A percentile compares a stretch with the other conserved stretches of the same genome.
Conservation (phyloP, 805 yeast genomes). For the Pichia occidentalis region DNA sequence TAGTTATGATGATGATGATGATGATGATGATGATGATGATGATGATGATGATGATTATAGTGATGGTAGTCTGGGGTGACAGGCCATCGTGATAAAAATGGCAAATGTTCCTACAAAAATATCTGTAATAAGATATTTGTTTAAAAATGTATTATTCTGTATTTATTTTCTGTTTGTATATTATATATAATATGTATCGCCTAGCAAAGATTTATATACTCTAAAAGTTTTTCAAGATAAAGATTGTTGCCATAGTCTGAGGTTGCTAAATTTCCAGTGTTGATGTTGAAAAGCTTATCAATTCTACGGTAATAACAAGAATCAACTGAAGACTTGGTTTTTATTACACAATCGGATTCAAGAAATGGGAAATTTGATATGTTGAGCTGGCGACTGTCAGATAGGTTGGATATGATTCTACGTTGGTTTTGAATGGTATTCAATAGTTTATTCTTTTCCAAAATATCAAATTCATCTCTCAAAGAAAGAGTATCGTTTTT, state of each 20-base stretch:
- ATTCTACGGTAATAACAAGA: conserved; percentile 1
- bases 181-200: too few relatives aligned
- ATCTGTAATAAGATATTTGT: too few relatives aligned
- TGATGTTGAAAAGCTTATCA: conserved; percentile 3
- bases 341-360: too few relatives aligned
- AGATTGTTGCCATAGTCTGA: conserved; percentile 1
- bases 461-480: conserved; percentile 8
- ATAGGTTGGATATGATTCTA: conserved; percentile 9
- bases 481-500: background rate
- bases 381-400: background rate
- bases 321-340: background rate
- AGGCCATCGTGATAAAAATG: too few relatives aligned
- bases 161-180: too few relatives aligned
- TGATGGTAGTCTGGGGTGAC: background rate
- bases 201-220: conserved; percentile 3
- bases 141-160: too few relatives aligned
- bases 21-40: background rate
- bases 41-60: background rate
- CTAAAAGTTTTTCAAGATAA: background rate
- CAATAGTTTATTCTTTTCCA: conserved; percentile 10
- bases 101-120: too few relatives aligned
- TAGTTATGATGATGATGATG: background rate
- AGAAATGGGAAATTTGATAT: background rate
- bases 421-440: conserved; percentile 12
- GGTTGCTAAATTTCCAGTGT: background rate